Evolutionary conservation across 1,139 yeast genomes (phyloP).

Genomic region (Geotrichum cucujoidarum): DNA sequence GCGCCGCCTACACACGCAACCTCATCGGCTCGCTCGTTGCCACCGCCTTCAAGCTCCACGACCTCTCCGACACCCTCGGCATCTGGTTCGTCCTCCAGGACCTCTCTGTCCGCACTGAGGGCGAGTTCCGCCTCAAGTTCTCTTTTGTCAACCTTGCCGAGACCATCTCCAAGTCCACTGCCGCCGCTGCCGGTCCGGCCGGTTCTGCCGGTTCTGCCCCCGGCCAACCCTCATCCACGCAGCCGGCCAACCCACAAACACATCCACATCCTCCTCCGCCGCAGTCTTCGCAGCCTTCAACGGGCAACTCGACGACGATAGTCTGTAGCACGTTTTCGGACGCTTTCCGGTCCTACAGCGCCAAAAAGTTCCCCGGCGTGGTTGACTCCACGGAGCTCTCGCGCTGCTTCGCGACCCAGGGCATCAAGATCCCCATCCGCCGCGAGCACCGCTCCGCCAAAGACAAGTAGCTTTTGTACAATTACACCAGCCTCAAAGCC

Average conservation of each 20-base stretch:
- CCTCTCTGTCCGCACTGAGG: constrained; percentile 43
- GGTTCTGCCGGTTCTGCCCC: neutral
- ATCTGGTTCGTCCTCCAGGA: constrained; percentile 45
- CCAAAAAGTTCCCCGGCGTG: constrained; percentile 45
- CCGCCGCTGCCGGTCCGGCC: constrained; percentile 8
- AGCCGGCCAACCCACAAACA: neutral
- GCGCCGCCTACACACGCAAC: constrained; percentile 36
- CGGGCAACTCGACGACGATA: constrained; percentile 29
- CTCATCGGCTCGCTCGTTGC: constrained; percentile 42
- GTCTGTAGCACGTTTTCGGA: constrained; percentile 37
- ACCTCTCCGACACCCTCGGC: constrained; percentile 37
- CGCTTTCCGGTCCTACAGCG: constrained; percentile 40
- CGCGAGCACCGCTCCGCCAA: constrained; percentile 21
- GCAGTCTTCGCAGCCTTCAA: neutral
- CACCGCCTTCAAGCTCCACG: constrained; percentile 40
- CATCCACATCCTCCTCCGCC: neutral
- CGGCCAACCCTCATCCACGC: neutral
- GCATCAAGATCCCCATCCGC: constrained; percentile 43
- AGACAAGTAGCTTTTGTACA: constrained; percentile 4
- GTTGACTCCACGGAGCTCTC: constrained; percentile 42
- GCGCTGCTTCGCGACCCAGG: constrained; percentile 42
- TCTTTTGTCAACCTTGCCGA: constrained; percentile 36
- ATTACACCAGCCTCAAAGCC: neutral
- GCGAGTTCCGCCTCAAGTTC: constrained; percentile 40
- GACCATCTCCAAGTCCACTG: constrained; percentile 8